phyloP scores from a whole-genome alignment of 495 filamentous ascomycete genomes.

The Parathielavia appendiculata region DNA sequence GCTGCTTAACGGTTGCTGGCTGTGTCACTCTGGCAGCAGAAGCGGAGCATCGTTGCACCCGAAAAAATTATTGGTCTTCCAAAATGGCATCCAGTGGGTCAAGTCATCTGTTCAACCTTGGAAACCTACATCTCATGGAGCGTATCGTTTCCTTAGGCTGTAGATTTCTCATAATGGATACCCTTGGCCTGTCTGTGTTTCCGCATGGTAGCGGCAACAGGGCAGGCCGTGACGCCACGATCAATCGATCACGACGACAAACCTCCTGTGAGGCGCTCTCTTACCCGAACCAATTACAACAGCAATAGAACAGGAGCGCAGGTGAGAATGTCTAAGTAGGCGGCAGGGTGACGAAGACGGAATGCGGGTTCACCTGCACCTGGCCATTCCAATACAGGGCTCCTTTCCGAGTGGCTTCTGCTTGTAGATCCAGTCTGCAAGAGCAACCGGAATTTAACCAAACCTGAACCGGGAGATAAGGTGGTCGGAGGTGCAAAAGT shows the following conservation, averaged over 20 bases:
- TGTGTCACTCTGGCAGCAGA: conserved; percentile 9
- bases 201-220: background rate
- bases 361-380: conserved; percentile 23
- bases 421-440: background rate
- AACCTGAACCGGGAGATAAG: background rate
- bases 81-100: background rate
- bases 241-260: background rate
- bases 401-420: conserved; percentile 20
- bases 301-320: background rate
- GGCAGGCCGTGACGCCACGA: background rate
- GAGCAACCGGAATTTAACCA: conserved; percentile 10
- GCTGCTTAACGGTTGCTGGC: conserved; percentile 4
- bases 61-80: background rate
- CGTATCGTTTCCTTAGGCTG: background rate
- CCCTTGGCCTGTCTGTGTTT: too few species aligned
- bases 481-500: background rate
- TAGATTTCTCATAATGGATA: background rate
- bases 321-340: background rate
- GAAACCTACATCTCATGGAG: background rate
- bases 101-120: background rate
- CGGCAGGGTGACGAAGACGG: conserved; percentile 19
- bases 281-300: background rate
- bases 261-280: background rate
- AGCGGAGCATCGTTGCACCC: conserved; percentile 23
- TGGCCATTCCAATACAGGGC: background rate